These are phyloP conservation scores for Sanghuangporus baumii DNA, from an alignment of 1,284 basidiomycete species.

Conservation along the genomic window DNA sequence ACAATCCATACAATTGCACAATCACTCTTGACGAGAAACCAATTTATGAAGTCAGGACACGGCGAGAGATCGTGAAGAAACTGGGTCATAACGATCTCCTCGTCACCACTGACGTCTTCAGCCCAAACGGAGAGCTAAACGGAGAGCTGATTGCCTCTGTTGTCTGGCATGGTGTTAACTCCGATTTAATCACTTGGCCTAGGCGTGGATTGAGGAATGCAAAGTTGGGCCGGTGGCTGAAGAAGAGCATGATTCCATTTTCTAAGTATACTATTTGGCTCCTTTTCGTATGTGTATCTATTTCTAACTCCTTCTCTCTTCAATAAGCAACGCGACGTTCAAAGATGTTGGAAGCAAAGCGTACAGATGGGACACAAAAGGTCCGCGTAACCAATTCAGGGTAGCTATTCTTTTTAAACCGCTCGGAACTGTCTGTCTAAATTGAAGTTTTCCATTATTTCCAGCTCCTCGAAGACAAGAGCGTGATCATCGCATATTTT, in stretches of 20 bases:
- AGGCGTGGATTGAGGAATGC: background rate
- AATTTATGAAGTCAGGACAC: slow-evolving; percentile 5
- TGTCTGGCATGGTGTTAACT: background rate
- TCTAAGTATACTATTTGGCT: background rate
- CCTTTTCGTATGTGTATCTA: background rate
- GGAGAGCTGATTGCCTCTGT: background rate
- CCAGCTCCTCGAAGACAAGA: slow-evolving; percentile 7
- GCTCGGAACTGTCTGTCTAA: background rate
- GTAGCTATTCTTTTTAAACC: background rate
- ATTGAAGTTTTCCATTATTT: background rate
- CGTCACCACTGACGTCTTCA: slow-evolving; percentile 1
- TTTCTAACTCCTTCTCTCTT: background rate
- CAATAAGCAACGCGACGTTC: slow-evolving; percentile 1
- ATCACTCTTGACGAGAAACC: background rate
- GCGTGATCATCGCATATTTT: slow-evolving; percentile 5
- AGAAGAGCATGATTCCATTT: slow-evolving; percentile 10
- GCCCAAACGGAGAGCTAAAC: background rate
- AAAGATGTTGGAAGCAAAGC: background rate
- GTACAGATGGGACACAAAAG: slow-evolving; percentile 10
- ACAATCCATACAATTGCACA: slow-evolving; percentile 3
- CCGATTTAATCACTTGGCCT: slow-evolving; percentile 4
- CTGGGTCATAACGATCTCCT: background rate
- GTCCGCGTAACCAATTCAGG: slow-evolving; percentile 4
- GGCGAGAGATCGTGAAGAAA: background rate
- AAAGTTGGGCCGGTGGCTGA: slow-evolving; percentile 7